Conservation (phyloP, 441 rosid species). For the Sinapis alba region DNA sequence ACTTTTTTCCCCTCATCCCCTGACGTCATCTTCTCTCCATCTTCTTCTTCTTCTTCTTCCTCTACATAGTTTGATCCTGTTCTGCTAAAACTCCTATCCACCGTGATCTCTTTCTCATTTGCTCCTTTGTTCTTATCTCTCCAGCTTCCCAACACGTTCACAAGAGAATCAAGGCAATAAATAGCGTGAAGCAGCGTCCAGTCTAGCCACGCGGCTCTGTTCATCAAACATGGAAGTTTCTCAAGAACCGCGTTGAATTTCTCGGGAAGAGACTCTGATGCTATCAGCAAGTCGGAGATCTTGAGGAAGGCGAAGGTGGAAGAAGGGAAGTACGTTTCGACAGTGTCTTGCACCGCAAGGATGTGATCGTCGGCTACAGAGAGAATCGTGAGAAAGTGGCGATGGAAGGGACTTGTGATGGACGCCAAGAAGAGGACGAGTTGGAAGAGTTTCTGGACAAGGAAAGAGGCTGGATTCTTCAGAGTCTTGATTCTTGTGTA, state of each 20-base stretch:
- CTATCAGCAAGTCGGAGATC: constrained; percentile 42
- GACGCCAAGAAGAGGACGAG: constrained; percentile 33
- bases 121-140: constrained; percentile 41
- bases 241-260: constrained; percentile 45
- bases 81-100: constrained; percentile 43
- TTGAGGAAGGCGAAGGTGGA: constrained; percentile 47
- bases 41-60: background rate
- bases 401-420: constrained; percentile 36
- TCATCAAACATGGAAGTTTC: constrained; percentile 40
- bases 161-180: constrained; percentile 47
- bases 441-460: constrained; percentile 32
- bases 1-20: background rate
- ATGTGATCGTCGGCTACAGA: constrained; percentile 51
- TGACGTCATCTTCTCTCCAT: constrained; percentile 14
- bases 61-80: constrained; percentile 18
- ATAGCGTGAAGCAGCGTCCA: constrained; percentile 38
- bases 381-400: constrained; percentile 43
- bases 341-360: constrained; percentile 41
- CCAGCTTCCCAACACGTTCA: constrained; percentile 36
- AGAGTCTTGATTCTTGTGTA: constrained; percentile 43
- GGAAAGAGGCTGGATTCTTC: constrained; percentile 41
- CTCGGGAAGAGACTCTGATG: constrained; percentile 54
- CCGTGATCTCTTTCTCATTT: constrained; percentile 58
- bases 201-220: constrained; percentile 44
- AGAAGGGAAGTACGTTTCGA: constrained; percentile 57